phyloP scores from a whole-genome alignment of 164 flowering plant species.

The Tinospora cordifolia region DNA sequence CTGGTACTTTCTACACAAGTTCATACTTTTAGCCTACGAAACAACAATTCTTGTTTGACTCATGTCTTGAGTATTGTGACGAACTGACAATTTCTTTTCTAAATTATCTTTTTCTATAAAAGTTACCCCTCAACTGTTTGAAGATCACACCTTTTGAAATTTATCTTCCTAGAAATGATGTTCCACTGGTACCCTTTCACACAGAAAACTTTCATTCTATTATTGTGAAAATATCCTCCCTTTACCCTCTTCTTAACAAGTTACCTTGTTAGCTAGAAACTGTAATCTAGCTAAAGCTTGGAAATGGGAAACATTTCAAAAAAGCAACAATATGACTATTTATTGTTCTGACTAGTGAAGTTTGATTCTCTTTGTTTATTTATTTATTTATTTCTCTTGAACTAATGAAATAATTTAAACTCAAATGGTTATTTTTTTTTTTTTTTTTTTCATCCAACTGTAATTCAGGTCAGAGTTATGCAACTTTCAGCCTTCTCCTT shows the following conservation, averaged over 20 bases:
- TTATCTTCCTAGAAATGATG: background rate
- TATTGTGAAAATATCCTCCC: too few relatives aligned
- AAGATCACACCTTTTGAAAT: background rate
- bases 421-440: background rate
- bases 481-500: slow-evolving; percentile 54
- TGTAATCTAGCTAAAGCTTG: background rate
- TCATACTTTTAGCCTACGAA: too few relatives aligned
- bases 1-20: too few relatives aligned
- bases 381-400: background rate
- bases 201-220: too few relatives aligned
- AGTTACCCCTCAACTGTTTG: too few relatives aligned
- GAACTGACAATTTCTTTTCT: too few relatives aligned
- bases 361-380: background rate
- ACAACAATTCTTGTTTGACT: too few relatives aligned
- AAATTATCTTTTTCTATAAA: too few relatives aligned
- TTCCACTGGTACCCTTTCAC: background rate
- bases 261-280: too few relatives aligned
- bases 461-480: slow-evolving; percentile 54
- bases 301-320: background rate
- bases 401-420: background rate
- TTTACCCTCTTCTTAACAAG: too few relatives aligned
- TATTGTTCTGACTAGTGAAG: background rate
- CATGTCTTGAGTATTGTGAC: too few relatives aligned
- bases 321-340: background rate
- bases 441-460: background rate